These are phyloP conservation scores for Viridothelium virens DNA, from an alignment of 495 filamentous ascomycete genomes.

Conservation along the genomic window DNA sequence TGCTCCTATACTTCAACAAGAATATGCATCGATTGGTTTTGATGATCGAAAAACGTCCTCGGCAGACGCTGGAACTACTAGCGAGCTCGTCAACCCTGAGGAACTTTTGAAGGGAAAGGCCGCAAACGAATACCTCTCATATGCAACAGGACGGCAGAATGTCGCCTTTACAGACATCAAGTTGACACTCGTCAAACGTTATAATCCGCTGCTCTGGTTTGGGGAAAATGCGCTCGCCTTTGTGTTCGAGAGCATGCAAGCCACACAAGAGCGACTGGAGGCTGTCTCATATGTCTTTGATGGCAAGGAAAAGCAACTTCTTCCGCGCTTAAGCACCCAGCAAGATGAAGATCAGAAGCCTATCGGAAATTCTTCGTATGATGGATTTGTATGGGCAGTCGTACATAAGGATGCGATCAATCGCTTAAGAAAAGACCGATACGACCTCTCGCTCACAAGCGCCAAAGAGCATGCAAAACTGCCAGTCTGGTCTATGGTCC, in stretches of 20 bases:
- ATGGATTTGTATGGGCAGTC: constrained; percentile 89
- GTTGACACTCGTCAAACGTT: constrained; percentile 75
- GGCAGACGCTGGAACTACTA: constrained; percentile 28
- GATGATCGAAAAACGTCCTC: constrained; percentile 38
- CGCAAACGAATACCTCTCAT: constrained; percentile 72
- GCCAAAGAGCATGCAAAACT: constrained; percentile 88
- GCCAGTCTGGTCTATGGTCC: constrained; percentile 85
- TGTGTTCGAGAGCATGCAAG: constrained; percentile 66
- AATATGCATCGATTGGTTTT: constrained; percentile 89
- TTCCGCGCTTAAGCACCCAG: constrained; percentile 47
- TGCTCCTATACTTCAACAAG: constrained; percentile 58
- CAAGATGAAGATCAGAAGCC: constrained; percentile 45
- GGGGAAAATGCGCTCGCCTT: constrained; percentile 62
- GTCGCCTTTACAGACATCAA: constrained; percentile 82
- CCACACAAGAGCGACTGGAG: constrained; percentile 62
- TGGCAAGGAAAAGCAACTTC: constrained; percentile 71
- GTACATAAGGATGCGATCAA: constrained; percentile 95
- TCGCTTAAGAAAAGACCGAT: constrained; percentile 79
- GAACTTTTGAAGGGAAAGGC: constrained; percentile 71
- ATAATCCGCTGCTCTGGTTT: constrained; percentile 71
- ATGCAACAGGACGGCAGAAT: constrained; percentile 91
- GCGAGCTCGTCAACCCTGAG: constrained; percentile 45
- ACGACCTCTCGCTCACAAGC: constrained; percentile 84
- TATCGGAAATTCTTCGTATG: constrained; percentile 67
- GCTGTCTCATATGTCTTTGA: constrained; percentile 80